A percentile compares a stretch with the other conserved stretches of the same genome.
These are phyloP conservation scores for Wickerhamomyces strasburgensis DNA, from an alignment of 805 yeast genomes.

Conservation along the genomic window DNA sequence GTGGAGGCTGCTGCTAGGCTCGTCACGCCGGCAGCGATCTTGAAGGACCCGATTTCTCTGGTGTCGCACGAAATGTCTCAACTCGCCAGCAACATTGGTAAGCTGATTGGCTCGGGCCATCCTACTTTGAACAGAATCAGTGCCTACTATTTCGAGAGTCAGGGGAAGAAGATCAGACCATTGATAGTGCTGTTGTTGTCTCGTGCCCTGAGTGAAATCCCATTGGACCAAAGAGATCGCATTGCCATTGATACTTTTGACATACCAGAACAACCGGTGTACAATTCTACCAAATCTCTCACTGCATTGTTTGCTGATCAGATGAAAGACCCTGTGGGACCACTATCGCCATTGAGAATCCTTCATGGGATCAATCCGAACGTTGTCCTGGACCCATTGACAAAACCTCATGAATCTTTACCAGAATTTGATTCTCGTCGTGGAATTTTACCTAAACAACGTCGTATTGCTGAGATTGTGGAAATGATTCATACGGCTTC, in stretches of 20 bases:
- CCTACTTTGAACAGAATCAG: constrained; percentile 89
- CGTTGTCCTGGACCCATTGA: constrained; percentile 74
- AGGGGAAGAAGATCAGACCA: constrained; percentile 94
- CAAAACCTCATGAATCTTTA: constrained; percentile 69
- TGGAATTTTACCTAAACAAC: constrained; percentile 90
- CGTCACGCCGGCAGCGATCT: constrained; percentile 56
- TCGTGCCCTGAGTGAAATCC: constrained; percentile 75
- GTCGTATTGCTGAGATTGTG: constrained; percentile 93
- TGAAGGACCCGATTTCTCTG: constrained; percentile 81
- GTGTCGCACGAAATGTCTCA: constrained; percentile 92
- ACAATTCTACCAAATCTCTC: constrained; percentile 49
- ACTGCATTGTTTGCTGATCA: constrained; percentile 43
- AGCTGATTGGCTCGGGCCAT: constrained; percentile 86
- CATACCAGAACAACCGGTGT: constrained; percentile 62
- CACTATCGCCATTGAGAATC: constrained; percentile 75
- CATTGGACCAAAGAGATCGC: constrained; percentile 60
- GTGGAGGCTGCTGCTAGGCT: constrained; percentile 67
- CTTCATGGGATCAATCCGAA: constrained; percentile 89
- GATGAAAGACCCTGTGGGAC: constrained; percentile 37
- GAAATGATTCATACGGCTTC: constrained; percentile 99
- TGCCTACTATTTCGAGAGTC: constrained; percentile 92
- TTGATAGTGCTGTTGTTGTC: constrained; percentile 78
- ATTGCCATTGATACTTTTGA: constrained; percentile 57
- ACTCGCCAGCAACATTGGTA: constrained; percentile 81
- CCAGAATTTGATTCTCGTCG: constrained; percentile 53